Evolutionary conservation across 2,329 filamentous ascomycete genomes (phyloP).

Genomic region (Furcasterigmium furcatum): DNA sequence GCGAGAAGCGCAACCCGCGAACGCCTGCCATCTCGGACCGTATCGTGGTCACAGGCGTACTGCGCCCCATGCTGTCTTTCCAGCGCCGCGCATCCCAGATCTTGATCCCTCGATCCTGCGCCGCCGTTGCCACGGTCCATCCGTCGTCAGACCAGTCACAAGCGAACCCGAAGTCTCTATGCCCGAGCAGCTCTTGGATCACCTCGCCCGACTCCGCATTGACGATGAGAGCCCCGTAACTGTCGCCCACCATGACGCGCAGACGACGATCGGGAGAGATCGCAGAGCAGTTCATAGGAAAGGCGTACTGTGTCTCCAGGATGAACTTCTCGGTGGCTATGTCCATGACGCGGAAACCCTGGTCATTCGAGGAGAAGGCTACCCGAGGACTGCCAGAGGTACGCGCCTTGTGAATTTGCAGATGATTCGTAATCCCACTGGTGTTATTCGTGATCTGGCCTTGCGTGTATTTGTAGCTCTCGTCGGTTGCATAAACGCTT

Average conservation of each 20-base stretch:
- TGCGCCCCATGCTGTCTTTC: slow-evolving; percentile 47
- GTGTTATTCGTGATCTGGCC: slow-evolving; percentile 44
- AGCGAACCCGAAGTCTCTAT: slow-evolving; percentile 70
- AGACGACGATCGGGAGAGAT: slow-evolving; percentile 69
- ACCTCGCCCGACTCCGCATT: slow-evolving; percentile 63
- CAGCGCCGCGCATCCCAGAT: slow-evolving; percentile 76
- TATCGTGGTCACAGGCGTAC: slow-evolving; percentile 50
- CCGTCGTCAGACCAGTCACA: slow-evolving; percentile 80
- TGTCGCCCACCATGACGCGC: slow-evolving; percentile 71
- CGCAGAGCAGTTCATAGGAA: slow-evolving; percentile 70
- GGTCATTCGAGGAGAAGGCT: slow-evolving; percentile 62
- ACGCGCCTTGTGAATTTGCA: slow-evolving; percentile 55
- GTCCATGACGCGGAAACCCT: slow-evolving; percentile 55
- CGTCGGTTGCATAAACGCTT: slow-evolving; percentile 36
- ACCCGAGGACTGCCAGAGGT: slow-evolving; percentile 49
- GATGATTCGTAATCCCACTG: slow-evolving; percentile 63
- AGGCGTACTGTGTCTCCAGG: slow-evolving; percentile 48
- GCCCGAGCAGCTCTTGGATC: slow-evolving; percentile 57
- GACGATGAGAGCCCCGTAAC: slow-evolving; percentile 61
- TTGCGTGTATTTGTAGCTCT: slow-evolving; percentile 28
- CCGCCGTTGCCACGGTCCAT: slow-evolving; percentile 71
- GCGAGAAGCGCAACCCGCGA: slow-evolving; percentile 69
- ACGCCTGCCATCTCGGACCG: slow-evolving; percentile 66
- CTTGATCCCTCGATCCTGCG: slow-evolving; percentile 69
- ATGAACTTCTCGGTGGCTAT: slow-evolving; percentile 56